phyloP scores from a whole-genome alignment of 2,329 filamentous ascomycete species.

The Penicillium sp. region DNA sequence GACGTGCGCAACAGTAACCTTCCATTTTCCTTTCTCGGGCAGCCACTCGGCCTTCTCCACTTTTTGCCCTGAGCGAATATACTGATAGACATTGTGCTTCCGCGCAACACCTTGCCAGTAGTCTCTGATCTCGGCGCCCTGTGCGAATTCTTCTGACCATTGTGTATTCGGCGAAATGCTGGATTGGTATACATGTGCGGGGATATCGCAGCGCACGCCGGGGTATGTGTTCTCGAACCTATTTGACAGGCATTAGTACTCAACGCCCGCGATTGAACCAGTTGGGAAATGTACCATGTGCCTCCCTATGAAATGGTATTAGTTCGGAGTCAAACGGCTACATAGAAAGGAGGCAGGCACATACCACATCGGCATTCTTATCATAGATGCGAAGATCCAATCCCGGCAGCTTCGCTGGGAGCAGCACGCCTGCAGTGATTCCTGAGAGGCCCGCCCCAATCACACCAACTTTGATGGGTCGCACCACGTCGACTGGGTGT shows the following conservation, averaged over 20 bases:
- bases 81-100: slow-evolving; percentile 62
- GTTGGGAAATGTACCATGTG: slow-evolving; percentile 37
- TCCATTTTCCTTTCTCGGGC: slow-evolving; percentile 53
- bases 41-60: slow-evolving; percentile 59
- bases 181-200: slow-evolving; percentile 66
- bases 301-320: slow-evolving; percentile 37
- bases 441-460: slow-evolving; percentile 64
- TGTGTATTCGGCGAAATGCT: slow-evolving; percentile 64
- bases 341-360: slow-evolving; percentile 24
- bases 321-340: neutral
- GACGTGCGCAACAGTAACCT: slow-evolving; percentile 43
- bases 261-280: neutral
- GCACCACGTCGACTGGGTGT: slow-evolving; percentile 49
- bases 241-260: slow-evolving; percentile 16
- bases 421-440: slow-evolving; percentile 60
- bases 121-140: slow-evolving; percentile 61
- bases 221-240: slow-evolving; percentile 54
- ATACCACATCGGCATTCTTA: slow-evolving; percentile 64
- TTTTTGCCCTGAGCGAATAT: slow-evolving; percentile 53
- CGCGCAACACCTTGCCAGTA: slow-evolving; percentile 63
- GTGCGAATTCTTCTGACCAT: slow-evolving; percentile 66
- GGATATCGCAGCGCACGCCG: slow-evolving; percentile 65
- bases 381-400: slow-evolving; percentile 64
- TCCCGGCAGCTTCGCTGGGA: slow-evolving; percentile 65
- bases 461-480: slow-evolving; percentile 54